phyloP scores from a whole-genome alignment of 1,139 yeast genomes.

The Suhomyces taliae region DNA sequence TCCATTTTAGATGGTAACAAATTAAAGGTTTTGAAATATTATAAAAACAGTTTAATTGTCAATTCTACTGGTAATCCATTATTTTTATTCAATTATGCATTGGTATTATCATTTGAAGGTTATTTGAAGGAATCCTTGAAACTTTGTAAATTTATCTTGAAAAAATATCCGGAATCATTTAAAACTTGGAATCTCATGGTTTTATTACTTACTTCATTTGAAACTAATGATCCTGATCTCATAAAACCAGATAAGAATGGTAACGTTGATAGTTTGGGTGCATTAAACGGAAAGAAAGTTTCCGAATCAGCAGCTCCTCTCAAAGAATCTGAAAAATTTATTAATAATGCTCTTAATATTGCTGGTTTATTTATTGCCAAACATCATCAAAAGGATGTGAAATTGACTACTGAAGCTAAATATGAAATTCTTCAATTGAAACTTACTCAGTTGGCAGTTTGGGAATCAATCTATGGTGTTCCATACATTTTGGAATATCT shows the following conservation, averaged over 20 bases:
- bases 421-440: slow-evolving; percentile 68
- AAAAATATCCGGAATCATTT: slow-evolving; percentile 45
- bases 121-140: slow-evolving; percentile 32
- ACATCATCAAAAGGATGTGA: slow-evolving; percentile 29
- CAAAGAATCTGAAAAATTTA: slow-evolving; percentile 38
- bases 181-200: slow-evolving; percentile 48
- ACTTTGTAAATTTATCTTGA: slow-evolving; percentile 44
- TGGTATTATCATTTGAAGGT: slow-evolving; percentile 32
- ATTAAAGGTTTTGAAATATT: slow-evolving; percentile 23
- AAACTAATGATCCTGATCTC: slow-evolving; percentile 25
- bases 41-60: slow-evolving; percentile 40
- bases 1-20: slow-evolving; percentile 20
- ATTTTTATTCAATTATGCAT: slow-evolving; percentile 39
- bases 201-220: slow-evolving; percentile 31
- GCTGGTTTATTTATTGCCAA: slow-evolving; percentile 41
- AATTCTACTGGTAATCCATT: slow-evolving; percentile 39
- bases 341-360: slow-evolving; percentile 44
- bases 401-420: slow-evolving; percentile 40
- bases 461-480: slow-evolving; percentile 63
- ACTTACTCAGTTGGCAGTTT: slow-evolving; percentile 70
- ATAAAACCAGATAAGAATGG: slow-evolving; percentile 9
- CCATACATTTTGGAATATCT: slow-evolving; percentile 63
- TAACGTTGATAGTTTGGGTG: neutral
- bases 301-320: neutral
- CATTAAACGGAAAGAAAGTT: neutral